A percentile compares a stretch with the other conserved stretches of the same genome.
Conservation (phyloP, 768 basidiomycete genomes). For the Leccinum disarticulatum region DNA sequence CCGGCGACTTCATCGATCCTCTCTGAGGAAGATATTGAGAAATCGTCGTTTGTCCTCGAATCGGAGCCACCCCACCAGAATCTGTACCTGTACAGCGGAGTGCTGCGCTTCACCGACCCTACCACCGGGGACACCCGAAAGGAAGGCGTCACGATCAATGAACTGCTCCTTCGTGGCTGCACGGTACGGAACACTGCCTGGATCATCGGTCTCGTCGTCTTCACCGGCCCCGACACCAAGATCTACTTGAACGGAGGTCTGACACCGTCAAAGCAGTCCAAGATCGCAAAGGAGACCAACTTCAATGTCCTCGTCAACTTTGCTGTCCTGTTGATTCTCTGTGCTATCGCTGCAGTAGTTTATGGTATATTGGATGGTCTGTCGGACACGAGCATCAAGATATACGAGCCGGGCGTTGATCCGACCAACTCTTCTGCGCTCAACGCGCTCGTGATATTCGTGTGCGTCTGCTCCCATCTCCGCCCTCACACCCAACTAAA, state of each 20-base stretch:
- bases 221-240: constrained; percentile 91
- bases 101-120: constrained; percentile 70
- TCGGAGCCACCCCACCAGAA: constrained; percentile 94
- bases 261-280: constrained; percentile 94
- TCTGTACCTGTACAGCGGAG: constrained; percentile 86
- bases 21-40: constrained; percentile 89
- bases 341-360: constrained; percentile 69
- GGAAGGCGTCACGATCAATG: constrained; percentile 85
- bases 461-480: constrained; percentile 51
- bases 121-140: constrained; percentile 50
- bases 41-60: constrained; percentile 83
- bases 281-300: constrained; percentile 98
- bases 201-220: constrained; percentile 92
- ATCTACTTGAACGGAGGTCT: constrained; percentile 91
- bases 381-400: constrained; percentile 61
- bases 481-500: constrained; percentile 3
- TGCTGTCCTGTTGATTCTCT: constrained; percentile 71
- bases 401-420: constrained; percentile 69
- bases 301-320: constrained; percentile 98
- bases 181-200: constrained; percentile 86
- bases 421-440: constrained; percentile 59
- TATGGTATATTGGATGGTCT: constrained; percentile 69
- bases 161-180: constrained; percentile 89
- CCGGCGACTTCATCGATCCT: constrained; percentile 71
- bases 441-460: constrained; percentile 87